phyloP scores from a whole-genome alignment of 805 yeast genomes.

The Sugiyamaella qingdaonensis region DNA sequence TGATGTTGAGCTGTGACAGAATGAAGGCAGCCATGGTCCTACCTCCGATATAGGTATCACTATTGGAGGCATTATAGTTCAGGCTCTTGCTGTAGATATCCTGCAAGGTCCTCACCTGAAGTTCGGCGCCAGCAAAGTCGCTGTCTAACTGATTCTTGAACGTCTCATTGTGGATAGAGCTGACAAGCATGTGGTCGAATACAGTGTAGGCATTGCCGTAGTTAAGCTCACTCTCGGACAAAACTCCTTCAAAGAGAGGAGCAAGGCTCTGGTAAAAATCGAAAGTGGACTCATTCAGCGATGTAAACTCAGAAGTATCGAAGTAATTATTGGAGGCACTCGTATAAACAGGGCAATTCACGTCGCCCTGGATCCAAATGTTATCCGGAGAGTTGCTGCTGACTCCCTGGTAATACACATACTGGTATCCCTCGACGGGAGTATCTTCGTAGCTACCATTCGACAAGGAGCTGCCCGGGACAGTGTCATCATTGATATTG shows the following conservation, averaged over 20 bases:
- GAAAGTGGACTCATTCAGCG: slow-evolving; percentile 35
- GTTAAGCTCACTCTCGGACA: slow-evolving; percentile 31
- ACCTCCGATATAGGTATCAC: slow-evolving; percentile 41
- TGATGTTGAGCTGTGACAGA: slow-evolving; percentile 34
- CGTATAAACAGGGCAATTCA: slow-evolving; percentile 39
- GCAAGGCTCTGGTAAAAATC: slow-evolving; percentile 39
- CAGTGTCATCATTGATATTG: slow-evolving; percentile 21
- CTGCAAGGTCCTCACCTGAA: slow-evolving; percentile 35
- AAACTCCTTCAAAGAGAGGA: slow-evolving; percentile 23
- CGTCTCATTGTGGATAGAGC: slow-evolving; percentile 40
- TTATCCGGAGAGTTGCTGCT: slow-evolving; percentile 35
- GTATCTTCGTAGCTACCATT: slow-evolving; percentile 39
- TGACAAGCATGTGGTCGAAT: slow-evolving; percentile 40
- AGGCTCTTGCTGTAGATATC: slow-evolving; percentile 40
- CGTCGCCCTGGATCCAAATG: slow-evolving; percentile 43
- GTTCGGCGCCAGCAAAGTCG: slow-evolving; percentile 22
- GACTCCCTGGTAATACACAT: slow-evolving; percentile 39
- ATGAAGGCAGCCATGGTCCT: slow-evolving; percentile 38
- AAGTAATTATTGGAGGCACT: slow-evolving; percentile 33
- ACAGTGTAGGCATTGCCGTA: slow-evolving; percentile 40
- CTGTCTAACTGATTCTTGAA: slow-evolving; percentile 34
- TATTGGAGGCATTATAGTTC: slow-evolving; percentile 31
- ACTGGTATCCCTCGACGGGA: slow-evolving; percentile 46
- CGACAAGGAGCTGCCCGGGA: slow-evolving; percentile 31
- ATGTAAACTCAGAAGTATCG: slow-evolving; percentile 31